Evolutionary conservation across 2,329 filamentous ascomycete species (phyloP).

Genomic region (Xylariaceae sp.): DNA sequence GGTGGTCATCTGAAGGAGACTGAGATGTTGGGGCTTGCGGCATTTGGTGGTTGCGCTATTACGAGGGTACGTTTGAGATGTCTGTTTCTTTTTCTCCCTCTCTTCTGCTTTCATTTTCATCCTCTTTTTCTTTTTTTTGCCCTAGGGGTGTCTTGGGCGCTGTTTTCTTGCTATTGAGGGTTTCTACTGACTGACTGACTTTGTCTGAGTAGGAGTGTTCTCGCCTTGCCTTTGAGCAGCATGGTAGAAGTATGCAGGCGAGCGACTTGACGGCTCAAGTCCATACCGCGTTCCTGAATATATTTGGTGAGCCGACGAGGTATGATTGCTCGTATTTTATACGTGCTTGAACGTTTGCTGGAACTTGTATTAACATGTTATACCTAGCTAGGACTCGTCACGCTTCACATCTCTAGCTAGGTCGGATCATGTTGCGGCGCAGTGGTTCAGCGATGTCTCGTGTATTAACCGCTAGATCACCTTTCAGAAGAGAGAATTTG

Average conservation of each 20-base stretch:
- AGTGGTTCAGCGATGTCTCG: not conserved
- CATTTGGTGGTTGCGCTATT: constrained; percentile 80
- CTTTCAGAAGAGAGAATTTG: not conserved
- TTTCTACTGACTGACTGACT: constrained; percentile 3
- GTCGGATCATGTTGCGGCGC: not conserved
- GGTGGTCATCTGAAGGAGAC: constrained; percentile 45
- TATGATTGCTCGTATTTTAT: constrained; percentile 8
- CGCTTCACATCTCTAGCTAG: constrained; percentile 7
- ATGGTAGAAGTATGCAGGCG: constrained; percentile 83
- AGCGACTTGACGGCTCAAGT: constrained; percentile 91
- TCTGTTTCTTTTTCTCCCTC: not conserved
- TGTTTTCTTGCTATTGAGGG: not conserved
- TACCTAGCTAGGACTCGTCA: constrained; percentile 9
- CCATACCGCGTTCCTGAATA: constrained; percentile 70
- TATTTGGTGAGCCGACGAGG: constrained; percentile 65
- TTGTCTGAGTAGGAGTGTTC: constrained; percentile 65
- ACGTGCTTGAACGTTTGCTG: not conserved
- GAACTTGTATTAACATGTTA: not conserved
- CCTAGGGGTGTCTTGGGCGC: not conserved
- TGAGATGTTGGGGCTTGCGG: constrained; percentile 70
- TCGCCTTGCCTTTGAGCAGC: constrained; percentile 77
- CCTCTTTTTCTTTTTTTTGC: not conserved
- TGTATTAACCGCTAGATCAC: not conserved
- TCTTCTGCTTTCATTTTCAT: not conserved
- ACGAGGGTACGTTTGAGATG: constrained; percentile 60